phyloP scores from a whole-genome alignment of 2,329 filamentous ascomycete species.

The Ceratocystis cacaofunesta region DNA sequence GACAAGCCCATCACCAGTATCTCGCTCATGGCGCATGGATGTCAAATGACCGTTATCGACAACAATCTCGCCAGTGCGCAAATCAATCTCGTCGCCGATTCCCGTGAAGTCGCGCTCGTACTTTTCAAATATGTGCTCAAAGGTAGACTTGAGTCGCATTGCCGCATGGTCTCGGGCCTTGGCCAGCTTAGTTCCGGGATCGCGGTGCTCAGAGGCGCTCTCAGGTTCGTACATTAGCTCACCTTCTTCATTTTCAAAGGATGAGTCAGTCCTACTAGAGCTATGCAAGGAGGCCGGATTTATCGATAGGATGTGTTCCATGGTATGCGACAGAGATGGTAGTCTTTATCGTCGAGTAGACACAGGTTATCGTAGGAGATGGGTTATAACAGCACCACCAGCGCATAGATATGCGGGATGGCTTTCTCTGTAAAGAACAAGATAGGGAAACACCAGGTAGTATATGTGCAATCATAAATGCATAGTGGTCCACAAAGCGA shows the following conservation, averaged over 20 bases:
- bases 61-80: slow-evolving; percentile 66
- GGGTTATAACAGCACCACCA: background rate
- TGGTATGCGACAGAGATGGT: background rate
- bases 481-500: background rate
- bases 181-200: slow-evolving; percentile 43
- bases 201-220: slow-evolving; percentile 33
- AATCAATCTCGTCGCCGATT: slow-evolving; percentile 78
- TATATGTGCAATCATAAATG: background rate
- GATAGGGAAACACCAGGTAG: background rate
- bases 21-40: slow-evolving; percentile 42
- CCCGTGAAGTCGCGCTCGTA: slow-evolving; percentile 72
- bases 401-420: background rate
- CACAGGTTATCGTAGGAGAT: background rate
- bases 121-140: slow-evolving; percentile 80
- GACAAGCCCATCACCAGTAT: slow-evolving; percentile 26
- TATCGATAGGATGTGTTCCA: background rate
- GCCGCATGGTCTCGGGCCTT: slow-evolving; percentile 52
- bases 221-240: slow-evolving; percentile 35
- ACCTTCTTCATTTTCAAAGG: slow-evolving; percentile 30
- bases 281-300: background rate
- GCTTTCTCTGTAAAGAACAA: background rate
- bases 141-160: slow-evolving; percentile 60
- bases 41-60: slow-evolving; percentile 79
- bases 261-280: background rate
- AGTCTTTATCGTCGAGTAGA: background rate